These are phyloP conservation scores for Mortierella sp. DNA, from an alignment of 371 early-diverging fungal genomes.

Conservation along the genomic window DNA sequence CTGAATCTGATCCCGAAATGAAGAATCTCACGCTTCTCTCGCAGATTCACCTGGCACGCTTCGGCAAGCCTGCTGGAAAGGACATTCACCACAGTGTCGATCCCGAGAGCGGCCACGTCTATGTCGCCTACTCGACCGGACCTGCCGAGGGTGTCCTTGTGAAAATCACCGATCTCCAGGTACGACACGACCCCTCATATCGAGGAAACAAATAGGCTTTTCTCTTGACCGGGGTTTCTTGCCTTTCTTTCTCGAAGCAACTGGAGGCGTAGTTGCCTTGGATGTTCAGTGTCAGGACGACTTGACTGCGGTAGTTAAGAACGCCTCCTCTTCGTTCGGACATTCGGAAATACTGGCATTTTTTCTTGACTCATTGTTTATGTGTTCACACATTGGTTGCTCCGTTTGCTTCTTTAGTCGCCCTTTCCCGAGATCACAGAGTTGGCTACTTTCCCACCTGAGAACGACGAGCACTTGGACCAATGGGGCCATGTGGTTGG, in stretches of 20 bases:
- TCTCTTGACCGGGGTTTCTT: not conserved
- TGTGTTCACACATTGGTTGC: not conserved
- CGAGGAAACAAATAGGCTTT: not conserved
- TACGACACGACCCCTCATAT: slow-evolving; percentile 4
- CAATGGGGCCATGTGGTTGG: slow-evolving; percentile 62
- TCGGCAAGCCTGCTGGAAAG: slow-evolving; percentile 44
- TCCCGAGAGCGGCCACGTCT: slow-evolving; percentile 65
- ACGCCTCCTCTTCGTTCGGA: not conserved
- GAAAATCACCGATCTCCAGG: slow-evolving; percentile 45
- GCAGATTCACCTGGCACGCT: slow-evolving; percentile 48
- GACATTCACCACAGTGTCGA: slow-evolving; percentile 64
- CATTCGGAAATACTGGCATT: not conserved
- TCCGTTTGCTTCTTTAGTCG: slow-evolving; percentile 26
- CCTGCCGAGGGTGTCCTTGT: slow-evolving; percentile 44
- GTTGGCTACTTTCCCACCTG: slow-evolving; percentile 51
- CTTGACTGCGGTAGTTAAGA: not conserved
- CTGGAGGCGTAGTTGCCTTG: not conserved
- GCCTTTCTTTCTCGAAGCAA: not conserved
- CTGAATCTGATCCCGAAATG: slow-evolving; percentile 39
- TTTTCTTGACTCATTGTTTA: slow-evolving; percentile 3
- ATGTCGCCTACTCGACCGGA: slow-evolving; percentile 63
- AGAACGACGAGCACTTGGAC: slow-evolving; percentile 48
- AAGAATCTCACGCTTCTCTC: slow-evolving; percentile 61
- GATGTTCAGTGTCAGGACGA: too few relatives aligned
- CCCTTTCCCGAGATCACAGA: slow-evolving; percentile 55